These are phyloP conservation scores for Acanthamoeba healyi DNA, from an alignment of 208 protist species.

Conservation along the genomic window DNA sequence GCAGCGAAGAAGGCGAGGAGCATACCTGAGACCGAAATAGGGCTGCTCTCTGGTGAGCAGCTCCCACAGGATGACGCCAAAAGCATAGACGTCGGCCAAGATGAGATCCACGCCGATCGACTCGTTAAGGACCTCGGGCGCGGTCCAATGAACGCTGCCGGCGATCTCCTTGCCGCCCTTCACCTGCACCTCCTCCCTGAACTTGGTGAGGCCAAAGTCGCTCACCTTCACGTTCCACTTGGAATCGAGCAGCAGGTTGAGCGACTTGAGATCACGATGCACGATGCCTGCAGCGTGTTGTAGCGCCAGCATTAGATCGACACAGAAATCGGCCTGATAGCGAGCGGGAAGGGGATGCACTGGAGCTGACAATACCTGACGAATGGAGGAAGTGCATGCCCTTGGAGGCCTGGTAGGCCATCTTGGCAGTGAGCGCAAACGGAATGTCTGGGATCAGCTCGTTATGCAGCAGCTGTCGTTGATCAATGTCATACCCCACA, in stretches of 20 bases:
- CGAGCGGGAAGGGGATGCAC: background rate
- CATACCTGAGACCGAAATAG: background rate
- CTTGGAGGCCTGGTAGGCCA: conserved; percentile 62
- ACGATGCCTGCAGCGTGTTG: background rate
- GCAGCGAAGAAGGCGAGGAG: background rate
- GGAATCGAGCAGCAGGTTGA: background rate
- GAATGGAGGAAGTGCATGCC: conserved; percentile 49
- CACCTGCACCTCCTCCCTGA: conserved; percentile 4
- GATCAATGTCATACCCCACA: no score
- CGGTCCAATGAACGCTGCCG: conserved; percentile 26
- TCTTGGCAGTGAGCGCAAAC: conserved; percentile 15
- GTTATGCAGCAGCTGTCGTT: conserved; percentile 48
- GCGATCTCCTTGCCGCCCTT: conserved; percentile 41
- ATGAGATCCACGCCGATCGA: background rate
- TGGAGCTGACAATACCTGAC: background rate
- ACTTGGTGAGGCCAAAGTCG: conserved; percentile 46
- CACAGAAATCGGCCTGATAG: background rate
- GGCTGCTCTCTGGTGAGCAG: conserved; percentile 26
- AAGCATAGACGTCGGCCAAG: background rate
- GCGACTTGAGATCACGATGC: background rate
- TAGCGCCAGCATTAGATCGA: background rate
- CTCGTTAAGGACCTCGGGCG: conserved; percentile 42
- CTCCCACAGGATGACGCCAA: conserved; percentile 53
- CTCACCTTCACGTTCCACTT: background rate
- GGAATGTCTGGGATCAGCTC: conserved; percentile 36